Evolutionary conservation across 1,139 yeast species (phyloP).

Genomic region (Trichomonascaceae sp.): DNA sequence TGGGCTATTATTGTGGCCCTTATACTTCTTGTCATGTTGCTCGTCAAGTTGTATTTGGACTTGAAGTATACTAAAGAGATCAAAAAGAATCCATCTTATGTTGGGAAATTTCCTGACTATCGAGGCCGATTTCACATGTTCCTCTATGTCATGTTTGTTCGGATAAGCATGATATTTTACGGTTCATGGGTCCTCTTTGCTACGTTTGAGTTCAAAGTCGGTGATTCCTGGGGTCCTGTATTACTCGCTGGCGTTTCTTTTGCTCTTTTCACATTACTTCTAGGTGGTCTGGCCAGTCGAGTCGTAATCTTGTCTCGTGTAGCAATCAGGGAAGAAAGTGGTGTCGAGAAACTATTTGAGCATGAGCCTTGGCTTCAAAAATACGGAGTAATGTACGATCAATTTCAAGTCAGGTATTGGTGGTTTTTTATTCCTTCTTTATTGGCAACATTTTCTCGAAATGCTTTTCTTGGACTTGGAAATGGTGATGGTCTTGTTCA

Average conservation of each 20-base stretch:
- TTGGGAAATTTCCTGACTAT: slow-evolving; percentile 6
- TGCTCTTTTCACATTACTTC: slow-evolving; percentile 24
- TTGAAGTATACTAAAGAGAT: slow-evolving; percentile 10
- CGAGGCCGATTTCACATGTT: slow-evolving; percentile 7
- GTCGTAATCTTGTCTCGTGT: slow-evolving; percentile 24
- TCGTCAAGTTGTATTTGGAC: slow-evolving; percentile 24
- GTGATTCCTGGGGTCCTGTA: slow-evolving; percentile 31
- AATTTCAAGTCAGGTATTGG: slow-evolving; percentile 30
- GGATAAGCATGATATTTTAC: slow-evolving; percentile 28
- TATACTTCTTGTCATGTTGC: slow-evolving; percentile 20
- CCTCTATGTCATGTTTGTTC: slow-evolving; percentile 21
- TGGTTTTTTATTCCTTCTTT: slow-evolving; percentile 30
- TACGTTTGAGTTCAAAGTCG: slow-evolving; percentile 29
- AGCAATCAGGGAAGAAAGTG: slow-evolving; percentile 22
- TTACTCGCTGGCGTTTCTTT: slow-evolving; percentile 30
- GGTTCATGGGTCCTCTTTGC: slow-evolving; percentile 32
- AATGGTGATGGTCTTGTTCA: slow-evolving; percentile 31
- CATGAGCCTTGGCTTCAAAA: slow-evolving; percentile 31
- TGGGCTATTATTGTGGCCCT: slow-evolving; percentile 27
- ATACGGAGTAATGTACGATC: slow-evolving; percentile 33
- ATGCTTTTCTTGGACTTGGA: slow-evolving; percentile 31
- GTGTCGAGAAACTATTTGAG: slow-evolving; percentile 24
- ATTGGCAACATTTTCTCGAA: slow-evolving; percentile 26
- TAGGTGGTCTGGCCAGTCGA: slow-evolving; percentile 23
- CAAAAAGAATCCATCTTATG: slow-evolving; percentile 3